A percentile compares a stretch with the other conserved stretches of the same genome.
Conservation (phyloP, 192 early-diverging fungal genomes). For the Backusella sp. region DNA sequence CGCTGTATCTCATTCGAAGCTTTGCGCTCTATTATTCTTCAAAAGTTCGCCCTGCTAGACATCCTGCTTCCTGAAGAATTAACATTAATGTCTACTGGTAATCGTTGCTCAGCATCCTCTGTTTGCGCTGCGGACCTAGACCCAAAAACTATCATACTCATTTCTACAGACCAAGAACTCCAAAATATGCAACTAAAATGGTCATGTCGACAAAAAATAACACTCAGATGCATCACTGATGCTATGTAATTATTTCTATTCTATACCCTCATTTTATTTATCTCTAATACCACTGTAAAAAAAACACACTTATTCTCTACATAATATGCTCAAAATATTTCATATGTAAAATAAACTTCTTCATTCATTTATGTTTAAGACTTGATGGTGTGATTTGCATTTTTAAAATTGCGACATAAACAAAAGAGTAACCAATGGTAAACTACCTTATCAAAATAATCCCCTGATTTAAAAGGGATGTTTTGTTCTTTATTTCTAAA, state of each 20-base stretch:
- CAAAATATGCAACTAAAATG: conserved; percentile 9
- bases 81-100: not conserved
- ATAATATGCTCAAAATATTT: not conserved
- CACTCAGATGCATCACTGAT: not conserved
- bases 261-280: not conserved
- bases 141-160: not conserved
- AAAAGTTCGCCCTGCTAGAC: not conserved
- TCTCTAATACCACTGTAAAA: not conserved
- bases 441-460: not conserved
- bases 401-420: not conserved
- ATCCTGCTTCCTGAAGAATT: not conserved
- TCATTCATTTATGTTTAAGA: not conserved
- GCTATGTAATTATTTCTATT: not conserved
- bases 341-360: not conserved
- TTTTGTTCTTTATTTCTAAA: not conserved
- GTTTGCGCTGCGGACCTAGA: not conserved
- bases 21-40: not conserved
- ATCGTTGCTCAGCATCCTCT: conserved; percentile 1
- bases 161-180: not conserved
- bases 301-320: not conserved
- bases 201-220: conserved; percentile 3
- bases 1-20: not conserved
- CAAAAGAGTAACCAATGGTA: not conserved
- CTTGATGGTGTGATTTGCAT: not conserved
- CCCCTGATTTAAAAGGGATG: not conserved